These are phyloP conservation scores for Lasiosphaeriaceae sp. DNA, from an alignment of 495 filamentous ascomycete genomes.

Conservation along the genomic window DNA sequence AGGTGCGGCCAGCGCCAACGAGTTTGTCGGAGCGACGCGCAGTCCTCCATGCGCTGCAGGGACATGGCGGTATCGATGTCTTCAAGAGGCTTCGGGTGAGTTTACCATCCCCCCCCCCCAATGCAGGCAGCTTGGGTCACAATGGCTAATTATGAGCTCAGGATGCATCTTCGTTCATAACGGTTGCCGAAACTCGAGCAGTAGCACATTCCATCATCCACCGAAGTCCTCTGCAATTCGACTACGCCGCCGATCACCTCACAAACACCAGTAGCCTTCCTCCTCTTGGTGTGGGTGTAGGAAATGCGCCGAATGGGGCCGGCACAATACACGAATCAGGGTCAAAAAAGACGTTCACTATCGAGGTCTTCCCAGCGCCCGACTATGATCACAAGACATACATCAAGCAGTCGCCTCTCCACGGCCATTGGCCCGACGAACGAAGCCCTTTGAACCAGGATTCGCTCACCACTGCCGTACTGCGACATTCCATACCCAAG, in stretches of 20 bases:
- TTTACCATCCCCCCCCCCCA: neutral
- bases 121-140: too few species aligned
- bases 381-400: conserved; percentile 31
- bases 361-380: conserved; percentile 33
- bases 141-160: neutral
- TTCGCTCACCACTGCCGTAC: conserved; percentile 28
- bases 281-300: neutral
- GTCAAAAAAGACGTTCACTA: conserved; percentile 26
- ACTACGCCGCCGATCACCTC: conserved; percentile 6
- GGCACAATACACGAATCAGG: neutral
- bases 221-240: conserved; percentile 25
- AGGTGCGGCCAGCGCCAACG: conserved; percentile 57
- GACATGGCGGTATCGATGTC: conserved; percentile 70
- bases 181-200: conserved; percentile 25
- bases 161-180: conserved; percentile 41
- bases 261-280: neutral
- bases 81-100: conserved; percentile 58
- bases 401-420: conserved; percentile 34
- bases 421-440: conserved; percentile 39
- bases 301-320: neutral
- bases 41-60: conserved; percentile 66
- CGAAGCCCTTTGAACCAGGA: conserved; percentile 5
- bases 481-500: conserved; percentile 32
- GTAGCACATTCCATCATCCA: conserved; percentile 20
- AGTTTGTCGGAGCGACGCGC: conserved; percentile 68